Evolutionary conservation across 768 basidiomycete genomes (phyloP), one percentile per base, ranked within the genome.

Genomic region (Ramaria sp.): DNA sequence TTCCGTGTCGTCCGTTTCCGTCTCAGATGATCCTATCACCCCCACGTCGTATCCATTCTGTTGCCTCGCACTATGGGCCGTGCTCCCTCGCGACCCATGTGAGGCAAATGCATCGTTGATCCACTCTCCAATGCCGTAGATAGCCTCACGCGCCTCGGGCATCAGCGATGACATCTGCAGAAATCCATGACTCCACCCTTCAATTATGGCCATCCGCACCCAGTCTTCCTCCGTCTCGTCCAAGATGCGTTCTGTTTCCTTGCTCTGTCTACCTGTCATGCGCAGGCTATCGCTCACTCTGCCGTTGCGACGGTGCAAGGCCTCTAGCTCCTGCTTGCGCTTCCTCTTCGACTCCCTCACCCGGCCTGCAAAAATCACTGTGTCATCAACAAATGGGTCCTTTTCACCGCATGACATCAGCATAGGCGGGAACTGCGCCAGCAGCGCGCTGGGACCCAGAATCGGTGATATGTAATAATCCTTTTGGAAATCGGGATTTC

Each of bases 381-480:
- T 97, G 66, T 98, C 96, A 67, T 99, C 96, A 22, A 96, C 92
- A 62, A 99, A 90, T 0, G 95, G 90, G 58, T 87, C 85, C 64
- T 91, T 93, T 69, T 98, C 96, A 16, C 96, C 96, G 61, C 90
- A 93, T 63, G 94, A 88, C 76, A 98, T 82, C 58, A 94, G 77
- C 41, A 97, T 76, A 9, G 90, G 92, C 27, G 96, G 96, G 70
- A 97, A 98, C 61, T 90, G 85, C 1, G 89, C 91, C 12, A 99
- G 80, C 3, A 97, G 73, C 52, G 79, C 73, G 48, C 76, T 72
- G 4, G 95, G 95, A 6, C 94, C 81, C 48, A 98, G 78, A 62
- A 99, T 87, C 1, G 96, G 96, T 16, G 95, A 97, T 60, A 99
- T 82, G 70, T 90, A 85, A 69, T 97, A 98, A 72, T 99, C 94